phyloP scores from a whole-genome alignment of 208 protist genomes.

The Leishmania guyanensis region DNA sequence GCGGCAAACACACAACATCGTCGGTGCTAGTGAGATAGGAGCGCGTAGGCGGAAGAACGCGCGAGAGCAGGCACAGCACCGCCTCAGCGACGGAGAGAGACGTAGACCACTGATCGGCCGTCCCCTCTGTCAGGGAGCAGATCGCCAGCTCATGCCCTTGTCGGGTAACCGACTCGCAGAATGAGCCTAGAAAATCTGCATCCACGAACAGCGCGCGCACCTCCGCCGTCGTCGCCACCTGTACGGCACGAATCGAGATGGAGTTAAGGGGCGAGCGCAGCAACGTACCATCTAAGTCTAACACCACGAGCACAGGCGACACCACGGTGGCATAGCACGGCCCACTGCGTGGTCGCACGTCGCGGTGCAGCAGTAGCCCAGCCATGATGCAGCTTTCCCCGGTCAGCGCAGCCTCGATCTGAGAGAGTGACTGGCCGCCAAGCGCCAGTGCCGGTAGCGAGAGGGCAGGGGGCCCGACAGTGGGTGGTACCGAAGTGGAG shows the following conservation, averaged over 20 bases:
- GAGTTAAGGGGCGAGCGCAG: slow-evolving; percentile 33
- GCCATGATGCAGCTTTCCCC: slow-evolving; percentile 29
- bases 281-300: slow-evolving; percentile 48
- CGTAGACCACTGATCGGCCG: slow-evolving; percentile 23
- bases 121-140: slow-evolving; percentile 44
- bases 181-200: slow-evolving; percentile 27
- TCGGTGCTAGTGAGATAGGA: slow-evolving; percentile 28
- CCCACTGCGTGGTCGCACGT: slow-evolving; percentile 20
- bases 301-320: slow-evolving; percentile 39
- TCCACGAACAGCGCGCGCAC: slow-evolving; percentile 36
- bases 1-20: slow-evolving; percentile 40
- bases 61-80: slow-evolving; percentile 33
- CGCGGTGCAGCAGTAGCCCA: slow-evolving; percentile 18
- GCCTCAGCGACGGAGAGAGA: slow-evolving; percentile 21
- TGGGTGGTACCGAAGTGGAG: not conserved
- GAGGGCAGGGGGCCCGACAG: not conserved
- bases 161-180: slow-evolving; percentile 28
- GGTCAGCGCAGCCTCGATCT: not conserved
- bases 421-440: not conserved
- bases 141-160: slow-evolving; percentile 40
- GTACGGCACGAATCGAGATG: slow-evolving; percentile 6
- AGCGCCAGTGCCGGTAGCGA: not conserved
- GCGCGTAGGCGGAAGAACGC: slow-evolving; percentile 29
- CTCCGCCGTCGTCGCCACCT: not conserved
- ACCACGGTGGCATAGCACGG: slow-evolving; percentile 33